Evolutionary conservation across 306 rosid species (phyloP).

Genomic region (Parietaria judaica): DNA sequence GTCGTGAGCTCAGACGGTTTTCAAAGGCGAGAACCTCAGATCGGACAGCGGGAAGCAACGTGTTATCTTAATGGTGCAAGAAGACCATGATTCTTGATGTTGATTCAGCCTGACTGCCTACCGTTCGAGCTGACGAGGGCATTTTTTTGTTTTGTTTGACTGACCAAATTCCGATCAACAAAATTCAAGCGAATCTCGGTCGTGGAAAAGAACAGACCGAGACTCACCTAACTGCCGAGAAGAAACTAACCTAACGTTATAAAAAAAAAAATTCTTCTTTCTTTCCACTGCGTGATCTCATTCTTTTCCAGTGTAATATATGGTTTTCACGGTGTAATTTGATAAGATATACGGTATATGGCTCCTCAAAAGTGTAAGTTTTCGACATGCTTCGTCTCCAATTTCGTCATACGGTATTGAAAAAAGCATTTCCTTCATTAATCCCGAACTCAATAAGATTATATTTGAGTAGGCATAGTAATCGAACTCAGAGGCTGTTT

Average conservation of each 20-base stretch:
- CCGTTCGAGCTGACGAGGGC: conserved; percentile 27
- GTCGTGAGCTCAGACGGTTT: conserved; percentile 40
- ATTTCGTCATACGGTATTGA: not conserved
- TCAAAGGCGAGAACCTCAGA: conserved; percentile 80
- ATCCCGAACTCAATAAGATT: too few species aligned
- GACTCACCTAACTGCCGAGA: conserved; percentile 26
- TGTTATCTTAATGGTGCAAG: conserved; percentile 70
- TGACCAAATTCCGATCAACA: conserved; percentile 25
- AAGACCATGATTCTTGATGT: conserved; percentile 43
- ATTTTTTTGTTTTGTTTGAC: conserved; percentile 21
- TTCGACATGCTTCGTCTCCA: conserved; percentile 18
- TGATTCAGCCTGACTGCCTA: not conserved
- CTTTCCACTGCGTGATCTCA: conserved; percentile 3
- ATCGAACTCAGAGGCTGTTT: too few species aligned
- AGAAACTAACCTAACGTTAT: conserved; percentile 22
- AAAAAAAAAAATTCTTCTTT: conserved; percentile 24
- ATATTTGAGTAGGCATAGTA: too few species aligned
- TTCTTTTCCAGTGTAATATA: conserved; percentile 37
- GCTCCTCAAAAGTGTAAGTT: conserved; percentile 9
- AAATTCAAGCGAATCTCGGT: conserved; percentile 27
- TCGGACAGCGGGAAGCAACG: conserved; percentile 88
- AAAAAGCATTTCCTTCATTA: too few species aligned
- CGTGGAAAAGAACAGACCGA: conserved; percentile 38
- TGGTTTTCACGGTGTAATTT: conserved; percentile 27
- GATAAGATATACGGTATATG: conserved; percentile 17